Evolutionary conservation across 257 asterid species (phyloP).

Genomic region (Ballota nigra): DNA sequence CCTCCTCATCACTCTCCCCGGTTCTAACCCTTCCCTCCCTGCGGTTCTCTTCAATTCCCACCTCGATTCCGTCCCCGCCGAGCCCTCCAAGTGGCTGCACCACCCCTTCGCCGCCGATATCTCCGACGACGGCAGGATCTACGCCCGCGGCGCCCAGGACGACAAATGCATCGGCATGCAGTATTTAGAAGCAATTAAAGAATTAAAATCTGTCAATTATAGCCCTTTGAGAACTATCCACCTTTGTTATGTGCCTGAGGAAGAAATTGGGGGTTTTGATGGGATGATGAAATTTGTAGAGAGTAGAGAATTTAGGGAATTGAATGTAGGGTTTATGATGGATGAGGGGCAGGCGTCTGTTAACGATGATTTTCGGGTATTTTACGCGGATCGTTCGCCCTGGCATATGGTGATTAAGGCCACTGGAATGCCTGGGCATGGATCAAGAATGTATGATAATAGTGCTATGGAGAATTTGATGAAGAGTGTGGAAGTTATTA

Average conservation of each 20-base stretch:
- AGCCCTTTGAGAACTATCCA: constrained; percentile 58
- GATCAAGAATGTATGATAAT: constrained; percentile 76
- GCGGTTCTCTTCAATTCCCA: constrained; percentile 81
- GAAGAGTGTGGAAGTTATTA: constrained; percentile 77
- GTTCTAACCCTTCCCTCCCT: constrained; percentile 76
- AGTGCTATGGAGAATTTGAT: constrained; percentile 87
- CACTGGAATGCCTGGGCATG: constrained; percentile 75
- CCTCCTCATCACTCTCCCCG: constrained; percentile 69
- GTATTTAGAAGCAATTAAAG: constrained; percentile 69
- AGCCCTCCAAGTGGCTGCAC: constrained; percentile 74
- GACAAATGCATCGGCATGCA: constrained; percentile 87
- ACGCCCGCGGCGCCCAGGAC: constrained; percentile 94
- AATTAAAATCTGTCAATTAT: constrained; percentile 26
- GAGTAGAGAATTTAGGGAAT: constrained; percentile 44
- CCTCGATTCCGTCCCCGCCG: constrained; percentile 94
- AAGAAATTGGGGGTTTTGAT: constrained; percentile 83
- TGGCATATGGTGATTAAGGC: constrained; percentile 87
- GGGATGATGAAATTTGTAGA: constrained; percentile 79
- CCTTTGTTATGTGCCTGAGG: constrained; percentile 77
- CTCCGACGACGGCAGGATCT: constrained; percentile 67
- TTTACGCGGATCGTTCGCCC: constrained; percentile 81
- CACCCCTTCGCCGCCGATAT: constrained; percentile 71
- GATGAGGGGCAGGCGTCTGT: constrained; percentile 95
- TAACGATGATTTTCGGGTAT: constrained; percentile 75
- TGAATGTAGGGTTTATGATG: constrained; percentile 78